Percentiles rank a stretch among this genome's conserved stretches.
Conservation (phyloP, 2,329 filamentous ascomycete genomes). For the Colletotrichum scovillei region DNA sequence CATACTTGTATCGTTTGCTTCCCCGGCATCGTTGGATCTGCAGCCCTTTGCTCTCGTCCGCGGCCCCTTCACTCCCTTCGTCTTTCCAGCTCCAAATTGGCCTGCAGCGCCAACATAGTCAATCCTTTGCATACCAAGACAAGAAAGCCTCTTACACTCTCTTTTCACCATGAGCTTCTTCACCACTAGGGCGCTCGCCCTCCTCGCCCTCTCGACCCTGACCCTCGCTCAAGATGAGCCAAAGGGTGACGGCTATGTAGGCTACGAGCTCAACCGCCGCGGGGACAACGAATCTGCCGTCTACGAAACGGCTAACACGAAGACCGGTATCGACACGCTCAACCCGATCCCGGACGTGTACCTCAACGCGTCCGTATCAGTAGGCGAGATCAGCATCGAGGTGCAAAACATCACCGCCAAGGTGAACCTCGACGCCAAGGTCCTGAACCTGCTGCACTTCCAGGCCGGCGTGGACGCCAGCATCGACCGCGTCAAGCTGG, state of each 20-base stretch:
- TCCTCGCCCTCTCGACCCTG: conserved; percentile 43
- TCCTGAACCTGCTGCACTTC: conserved; percentile 68
- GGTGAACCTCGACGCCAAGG: conserved; percentile 69
- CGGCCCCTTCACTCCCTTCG: not conserved
- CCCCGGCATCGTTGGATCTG: not conserved
- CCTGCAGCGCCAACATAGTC: conserved; percentile 17
- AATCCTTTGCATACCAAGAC: not conserved
- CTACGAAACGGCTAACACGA: conserved; percentile 65
- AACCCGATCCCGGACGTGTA: conserved; percentile 66
- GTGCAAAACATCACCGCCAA: conserved; percentile 71
- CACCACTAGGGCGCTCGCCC: conserved; percentile 37
- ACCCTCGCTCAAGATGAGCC: conserved; percentile 44
- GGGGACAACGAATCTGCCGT: conserved; percentile 61
- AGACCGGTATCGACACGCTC: conserved; percentile 53
- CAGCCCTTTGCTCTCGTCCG: conserved; percentile 3
- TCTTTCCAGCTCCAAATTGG: conserved; percentile 1
- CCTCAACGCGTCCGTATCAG: conserved; percentile 68
- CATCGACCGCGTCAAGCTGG: conserved; percentile 66
- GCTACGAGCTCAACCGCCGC: conserved; percentile 63
- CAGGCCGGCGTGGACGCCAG: conserved; percentile 70
- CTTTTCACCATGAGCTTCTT: not conserved
- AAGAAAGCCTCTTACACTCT: not conserved
- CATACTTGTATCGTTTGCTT: conserved; percentile 29
- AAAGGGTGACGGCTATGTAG: conserved; percentile 60
- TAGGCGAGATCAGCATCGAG: conserved; percentile 68